These are phyloP conservation scores for Aspergillus hiratsukae DNA, from an alignment of 2,329 filamentous ascomycete genomes.

Conservation along the genomic window DNA sequence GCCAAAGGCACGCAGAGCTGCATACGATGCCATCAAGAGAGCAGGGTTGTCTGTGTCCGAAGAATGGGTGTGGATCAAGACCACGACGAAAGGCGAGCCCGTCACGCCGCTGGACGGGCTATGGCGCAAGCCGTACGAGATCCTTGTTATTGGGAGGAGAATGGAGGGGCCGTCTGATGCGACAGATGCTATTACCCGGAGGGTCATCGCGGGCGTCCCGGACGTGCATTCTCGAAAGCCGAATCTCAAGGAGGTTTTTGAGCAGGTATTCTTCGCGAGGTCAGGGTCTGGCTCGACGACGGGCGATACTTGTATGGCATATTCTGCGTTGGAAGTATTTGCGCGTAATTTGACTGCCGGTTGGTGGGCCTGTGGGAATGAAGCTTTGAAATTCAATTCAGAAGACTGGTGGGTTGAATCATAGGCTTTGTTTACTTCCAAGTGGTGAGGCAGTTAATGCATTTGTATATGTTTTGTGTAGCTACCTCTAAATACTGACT, in stretches of 20 bases:
- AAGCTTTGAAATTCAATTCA: slow-evolving; percentile 58
- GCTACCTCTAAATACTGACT: neutral
- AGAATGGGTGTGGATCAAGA: slow-evolving; percentile 64
- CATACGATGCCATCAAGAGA: slow-evolving; percentile 39
- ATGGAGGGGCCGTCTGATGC: slow-evolving; percentile 10
- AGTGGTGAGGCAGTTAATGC: neutral
- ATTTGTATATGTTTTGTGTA: neutral
- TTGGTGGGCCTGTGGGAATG: slow-evolving; percentile 61
- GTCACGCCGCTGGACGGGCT: slow-evolving; percentile 48
- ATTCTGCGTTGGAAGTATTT: slow-evolving; percentile 57
- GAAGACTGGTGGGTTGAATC: slow-evolving; percentile 45
- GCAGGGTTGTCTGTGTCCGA: slow-evolving; percentile 50
- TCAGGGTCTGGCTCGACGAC: neutral
- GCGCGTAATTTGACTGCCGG: slow-evolving; percentile 55
- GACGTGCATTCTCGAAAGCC: slow-evolving; percentile 64
- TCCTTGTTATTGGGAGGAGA: slow-evolving; percentile 47
- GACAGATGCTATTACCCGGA: slow-evolving; percentile 32
- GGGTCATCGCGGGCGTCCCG: slow-evolving; percentile 56
- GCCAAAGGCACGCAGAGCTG: slow-evolving; percentile 44
- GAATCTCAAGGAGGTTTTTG: slow-evolving; percentile 53
- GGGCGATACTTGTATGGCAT: slow-evolving; percentile 21
- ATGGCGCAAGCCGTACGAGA: slow-evolving; percentile 60
- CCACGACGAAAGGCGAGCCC: slow-evolving; percentile 49
- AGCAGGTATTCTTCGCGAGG: slow-evolving; percentile 39
- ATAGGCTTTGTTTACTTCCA: neutral